phyloP scores from a whole-genome alignment of 2,329 filamentous ascomycete species.

The Aspergillus piperis region DNA sequence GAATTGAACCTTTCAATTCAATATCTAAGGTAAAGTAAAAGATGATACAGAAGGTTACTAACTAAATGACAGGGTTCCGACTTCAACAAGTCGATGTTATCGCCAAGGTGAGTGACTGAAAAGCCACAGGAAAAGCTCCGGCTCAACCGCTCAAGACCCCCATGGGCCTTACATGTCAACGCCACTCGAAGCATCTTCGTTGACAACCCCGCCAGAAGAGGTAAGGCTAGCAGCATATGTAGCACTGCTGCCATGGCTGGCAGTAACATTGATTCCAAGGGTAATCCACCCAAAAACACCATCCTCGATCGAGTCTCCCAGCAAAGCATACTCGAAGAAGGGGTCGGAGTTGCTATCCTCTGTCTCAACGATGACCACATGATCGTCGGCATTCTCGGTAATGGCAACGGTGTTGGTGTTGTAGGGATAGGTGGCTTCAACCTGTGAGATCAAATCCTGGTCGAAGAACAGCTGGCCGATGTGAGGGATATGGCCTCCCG shows the following conservation, averaged over 20 bases:
- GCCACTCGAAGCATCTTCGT: background rate
- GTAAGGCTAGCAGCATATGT: background rate
- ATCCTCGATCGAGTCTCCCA: constrained; percentile 16
- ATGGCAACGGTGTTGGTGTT: constrained; percentile 19
- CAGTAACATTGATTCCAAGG: constrained; percentile 16
- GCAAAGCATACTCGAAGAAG: constrained; percentile 16
- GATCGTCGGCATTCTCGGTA: constrained; percentile 17
- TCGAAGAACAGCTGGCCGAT: constrained; percentile 66
- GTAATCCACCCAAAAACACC: constrained; percentile 21
- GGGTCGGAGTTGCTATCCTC: constrained; percentile 18
- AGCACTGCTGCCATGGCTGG: constrained; percentile 10
- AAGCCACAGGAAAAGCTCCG: no score
- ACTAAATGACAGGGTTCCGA: no score
- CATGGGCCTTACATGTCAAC: background rate
- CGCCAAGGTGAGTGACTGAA: no score
- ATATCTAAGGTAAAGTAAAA: no score
- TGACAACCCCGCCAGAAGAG: background rate
- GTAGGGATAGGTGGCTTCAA: constrained; percentile 48
- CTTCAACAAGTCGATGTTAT: no score
- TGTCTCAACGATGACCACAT: constrained; percentile 16
- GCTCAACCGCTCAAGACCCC: no score
- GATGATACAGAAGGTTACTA: no score
- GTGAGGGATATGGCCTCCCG: constrained; percentile 55
- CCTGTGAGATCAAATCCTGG: constrained; percentile 53
- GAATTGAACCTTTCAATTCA: no score